Evolutionary conservation across 176 grass and related monocot species (phyloP), one percentile per base, ranked within the genome.

Genomic region (Zoysia japonica): DNA sequence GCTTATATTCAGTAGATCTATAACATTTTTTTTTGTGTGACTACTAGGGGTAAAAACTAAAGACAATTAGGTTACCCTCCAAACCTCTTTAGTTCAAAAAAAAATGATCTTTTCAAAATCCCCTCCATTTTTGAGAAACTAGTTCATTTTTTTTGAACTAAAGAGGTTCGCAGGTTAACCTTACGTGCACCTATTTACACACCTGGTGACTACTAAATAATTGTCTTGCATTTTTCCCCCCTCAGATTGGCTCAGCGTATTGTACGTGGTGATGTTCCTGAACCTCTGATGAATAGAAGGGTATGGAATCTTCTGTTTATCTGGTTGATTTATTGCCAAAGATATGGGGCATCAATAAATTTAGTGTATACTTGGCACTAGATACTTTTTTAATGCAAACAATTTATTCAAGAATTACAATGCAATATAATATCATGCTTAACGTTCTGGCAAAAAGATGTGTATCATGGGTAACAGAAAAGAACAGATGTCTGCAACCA

Each of bases 251-350:
- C 95, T 65, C 95, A 94, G 78, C 85, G 89, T 79, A 94, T 97
- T 82, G 88, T 97, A 46, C 77, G 91, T 65, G 91, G 95, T 53
- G 95, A 97, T 92, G 95, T 97, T 83, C 95, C 95, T 61, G 92
- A 94, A 87, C 88, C 95, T 80, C 79, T 97, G 51, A 75, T 92
- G 72, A 88, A 94, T 77, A 94, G 92, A 78, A 94, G 76, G 95
- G 95, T 97, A 92, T 50, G 0, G 12, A 42, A 67, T 75, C 16
- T 68, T 35, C 11, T 79, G 48, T 47, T 79, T 40, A 44, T 55
- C 63, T 55, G 11, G 16, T 66, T 53, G 3, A 53, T 51, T 66
- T 63, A 45, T 65, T 51, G 63, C 49, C 15, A 49, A 37, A 16
- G 44, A 7, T 43, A 77, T 14, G 70, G 42, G 64, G 7, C 56